Evolutionary conservation across 768 basidiomycete genomes (phyloP).

Genomic region (Serpula lacrymans): DNA sequence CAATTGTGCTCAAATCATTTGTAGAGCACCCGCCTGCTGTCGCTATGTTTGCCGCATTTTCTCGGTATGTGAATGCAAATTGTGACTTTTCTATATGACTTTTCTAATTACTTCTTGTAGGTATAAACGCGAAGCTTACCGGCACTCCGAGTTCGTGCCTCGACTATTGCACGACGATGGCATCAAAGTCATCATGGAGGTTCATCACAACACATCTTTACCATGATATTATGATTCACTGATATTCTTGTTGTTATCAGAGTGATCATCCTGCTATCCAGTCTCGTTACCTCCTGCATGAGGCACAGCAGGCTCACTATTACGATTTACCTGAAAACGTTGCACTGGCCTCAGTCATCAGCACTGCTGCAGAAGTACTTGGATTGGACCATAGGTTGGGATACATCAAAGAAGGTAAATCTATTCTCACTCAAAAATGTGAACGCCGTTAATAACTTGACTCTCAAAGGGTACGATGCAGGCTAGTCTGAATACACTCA

Average conservation of each 20-base stretch:
- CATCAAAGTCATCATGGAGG: constrained; percentile 52
- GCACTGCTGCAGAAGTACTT: constrained; percentile 64
- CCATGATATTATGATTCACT: background rate
- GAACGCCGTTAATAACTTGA: background rate
- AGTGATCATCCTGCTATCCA: constrained; percentile 66
- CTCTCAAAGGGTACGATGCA: constrained; percentile 64
- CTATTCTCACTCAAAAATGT: background rate
- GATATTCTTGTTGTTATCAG: constrained; percentile 33
- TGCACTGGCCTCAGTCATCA: constrained; percentile 74
- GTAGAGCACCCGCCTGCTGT: constrained; percentile 56
- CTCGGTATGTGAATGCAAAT: constrained; percentile 38
- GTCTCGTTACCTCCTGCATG: constrained; percentile 73
- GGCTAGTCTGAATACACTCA: constrained; percentile 14
- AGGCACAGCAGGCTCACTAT: constrained; percentile 82
- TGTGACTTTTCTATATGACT: too few relatives aligned
- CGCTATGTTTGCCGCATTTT: constrained; percentile 68
- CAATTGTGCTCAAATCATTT: background rate
- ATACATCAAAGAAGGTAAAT: constrained; percentile 54
- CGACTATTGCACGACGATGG: constrained; percentile 49
- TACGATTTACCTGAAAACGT: constrained; percentile 70
- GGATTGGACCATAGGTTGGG: constrained; percentile 84
- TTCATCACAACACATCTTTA: constrained; percentile 10
- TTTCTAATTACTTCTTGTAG: constrained; percentile 16
- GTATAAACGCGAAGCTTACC: constrained; percentile 57
- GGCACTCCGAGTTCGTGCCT: constrained; percentile 56